Percentiles rank a stretch among this genome's conserved stretches.
phyloP scores from a whole-genome alignment of 768 basidiomycete genomes.

The Lentinula detonsa region DNA sequence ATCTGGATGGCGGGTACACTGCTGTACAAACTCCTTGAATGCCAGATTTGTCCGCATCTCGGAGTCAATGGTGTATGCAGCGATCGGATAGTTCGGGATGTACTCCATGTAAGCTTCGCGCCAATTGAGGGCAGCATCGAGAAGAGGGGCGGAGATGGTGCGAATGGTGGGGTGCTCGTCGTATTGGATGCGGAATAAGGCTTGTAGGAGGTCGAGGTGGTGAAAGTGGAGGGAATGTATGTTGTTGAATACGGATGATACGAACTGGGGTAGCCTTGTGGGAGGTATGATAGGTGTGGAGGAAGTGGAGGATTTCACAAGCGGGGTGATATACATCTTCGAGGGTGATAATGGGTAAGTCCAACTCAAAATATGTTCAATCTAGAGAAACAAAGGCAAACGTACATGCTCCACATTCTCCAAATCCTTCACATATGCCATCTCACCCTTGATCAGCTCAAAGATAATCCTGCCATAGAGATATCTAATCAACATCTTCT shows the following conservation, averaged over 20 bases:
- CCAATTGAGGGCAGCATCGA: slow-evolving; percentile 90
- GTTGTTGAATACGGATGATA: slow-evolving; percentile 88
- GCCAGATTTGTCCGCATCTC: slow-evolving; percentile 76
- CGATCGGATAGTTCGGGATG: slow-evolving; percentile 86
- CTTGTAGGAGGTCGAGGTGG: slow-evolving; percentile 69
- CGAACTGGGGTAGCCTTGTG: slow-evolving; percentile 67
- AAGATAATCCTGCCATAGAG: slow-evolving; percentile 66
- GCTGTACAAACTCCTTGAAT: slow-evolving; percentile 72
- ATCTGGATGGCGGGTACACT: slow-evolving; percentile 58
- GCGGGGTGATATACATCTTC: slow-evolving; percentile 78
- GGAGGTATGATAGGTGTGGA: slow-evolving; percentile 75
- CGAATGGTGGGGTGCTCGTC: slow-evolving; percentile 81
- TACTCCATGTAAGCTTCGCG: slow-evolving; percentile 91
- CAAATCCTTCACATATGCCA: slow-evolving; percentile 90
- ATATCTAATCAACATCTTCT: neutral
- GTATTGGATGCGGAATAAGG: slow-evolving; percentile 80
- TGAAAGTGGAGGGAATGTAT: slow-evolving; percentile 69
- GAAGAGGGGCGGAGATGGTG: slow-evolving; percentile 63
- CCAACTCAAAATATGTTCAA: neutral
- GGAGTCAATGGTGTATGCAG: slow-evolving; percentile 80
- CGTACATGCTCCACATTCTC: slow-evolving; percentile 77
- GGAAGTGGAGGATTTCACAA: slow-evolving; percentile 67
- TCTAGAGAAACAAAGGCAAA: neutral
- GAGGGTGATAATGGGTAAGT: neutral
- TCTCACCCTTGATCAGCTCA: slow-evolving; percentile 92